Percentiles rank a stretch among this genome's conserved stretches.
Evolutionary conservation across 1,284 basidiomycete species (phyloP).

Genomic region (Ceratobasidium sp.): DNA sequence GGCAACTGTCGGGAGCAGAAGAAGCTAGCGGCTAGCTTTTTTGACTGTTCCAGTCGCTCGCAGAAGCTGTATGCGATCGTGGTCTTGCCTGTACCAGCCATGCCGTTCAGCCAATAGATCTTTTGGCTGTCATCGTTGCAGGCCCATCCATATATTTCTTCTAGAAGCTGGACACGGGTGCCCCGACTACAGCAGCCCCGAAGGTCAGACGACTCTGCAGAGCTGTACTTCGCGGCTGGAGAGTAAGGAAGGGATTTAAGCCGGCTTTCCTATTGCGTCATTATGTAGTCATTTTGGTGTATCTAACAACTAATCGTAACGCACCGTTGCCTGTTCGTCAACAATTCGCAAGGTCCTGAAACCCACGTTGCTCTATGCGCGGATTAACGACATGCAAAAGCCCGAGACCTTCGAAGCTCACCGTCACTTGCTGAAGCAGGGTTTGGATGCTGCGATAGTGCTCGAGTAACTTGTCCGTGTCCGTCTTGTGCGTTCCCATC

Average conservation of each 20-base stretch:
- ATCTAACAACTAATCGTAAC: background rate
- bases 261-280: background rate
- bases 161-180: slow-evolving; percentile 9
- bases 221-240: slow-evolving; percentile 16
- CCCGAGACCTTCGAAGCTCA: background rate
- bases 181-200: background rate
- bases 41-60: background rate
- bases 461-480: background rate
- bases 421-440: background rate
- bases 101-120: slow-evolving; percentile 10
- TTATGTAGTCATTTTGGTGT: background rate
- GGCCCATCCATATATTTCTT: background rate
- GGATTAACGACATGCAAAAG: background rate
- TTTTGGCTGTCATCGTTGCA: background rate
- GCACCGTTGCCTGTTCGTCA: too few species aligned
- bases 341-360: too few species aligned
- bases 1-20: slow-evolving; percentile 31
- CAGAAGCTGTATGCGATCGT: slow-evolving; percentile 33
- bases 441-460: background rate
- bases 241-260: background rate
- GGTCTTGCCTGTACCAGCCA: background rate
- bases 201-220: background rate
- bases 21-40: slow-evolving; percentile 12
- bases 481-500: background rate
- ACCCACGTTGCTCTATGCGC: too few species aligned